phyloP scores from a whole-genome alignment of 169 alveolate species.

The Prorocentrum cordatum region DNA sequence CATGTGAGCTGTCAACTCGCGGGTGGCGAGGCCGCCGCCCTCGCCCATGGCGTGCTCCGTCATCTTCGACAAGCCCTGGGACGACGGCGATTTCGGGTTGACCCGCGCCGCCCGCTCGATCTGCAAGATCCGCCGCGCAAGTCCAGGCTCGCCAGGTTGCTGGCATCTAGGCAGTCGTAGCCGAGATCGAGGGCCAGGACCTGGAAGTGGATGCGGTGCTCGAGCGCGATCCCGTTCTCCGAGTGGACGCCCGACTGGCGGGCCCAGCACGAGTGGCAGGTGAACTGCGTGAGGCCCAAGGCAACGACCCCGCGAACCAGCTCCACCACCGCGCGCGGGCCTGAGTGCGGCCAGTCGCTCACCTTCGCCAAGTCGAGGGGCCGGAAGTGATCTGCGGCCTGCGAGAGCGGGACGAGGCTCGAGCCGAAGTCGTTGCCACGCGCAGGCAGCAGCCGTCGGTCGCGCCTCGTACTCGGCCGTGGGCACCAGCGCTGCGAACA shows the following conservation, averaged over 20 bases:
- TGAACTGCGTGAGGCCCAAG: background rate
- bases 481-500: background rate
- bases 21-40: background rate
- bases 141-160: background rate
- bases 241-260: background rate
- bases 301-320: background rate
- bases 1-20: background rate
- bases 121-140: background rate
- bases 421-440: background rate
- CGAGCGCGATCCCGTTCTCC: background rate
- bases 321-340: background rate
- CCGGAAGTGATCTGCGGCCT: background rate
- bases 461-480: background rate
- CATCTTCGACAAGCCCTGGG: background rate
- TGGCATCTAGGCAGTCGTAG: background rate
- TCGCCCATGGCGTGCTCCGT: background rate
- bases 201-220: background rate
- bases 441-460: background rate
- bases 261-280: background rate
- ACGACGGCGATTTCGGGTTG: background rate
- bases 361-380: background rate
- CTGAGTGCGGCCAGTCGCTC: background rate
- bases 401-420: background rate
- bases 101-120: background rate
- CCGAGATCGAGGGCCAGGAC: background rate